Evolutionary conservation across 345 rosid genomes (phyloP).

Genomic region (Lumnitzera littorea): DNA sequence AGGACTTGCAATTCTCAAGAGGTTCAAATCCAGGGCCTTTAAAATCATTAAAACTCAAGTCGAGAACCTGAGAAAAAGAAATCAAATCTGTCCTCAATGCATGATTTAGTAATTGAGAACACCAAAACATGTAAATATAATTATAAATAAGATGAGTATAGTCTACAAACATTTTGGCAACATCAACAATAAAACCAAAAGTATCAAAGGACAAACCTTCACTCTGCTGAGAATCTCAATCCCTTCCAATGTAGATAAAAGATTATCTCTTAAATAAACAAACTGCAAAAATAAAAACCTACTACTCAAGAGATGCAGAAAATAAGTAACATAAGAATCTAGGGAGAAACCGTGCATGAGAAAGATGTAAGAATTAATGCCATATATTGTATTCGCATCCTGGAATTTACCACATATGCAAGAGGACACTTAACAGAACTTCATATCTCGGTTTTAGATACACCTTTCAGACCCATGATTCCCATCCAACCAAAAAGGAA

Average conservation of each 20-base stretch:
- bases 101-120: neutral
- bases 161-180: neutral
- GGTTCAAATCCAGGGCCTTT: constrained; percentile 99
- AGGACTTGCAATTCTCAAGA: constrained; percentile 78
- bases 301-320: neutral
- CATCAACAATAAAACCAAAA: constrained; percentile 4
- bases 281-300: constrained; percentile 42
- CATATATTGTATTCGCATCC: neutral
- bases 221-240: constrained; percentile 87
- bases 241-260: constrained; percentile 78
- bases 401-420: too few relatives aligned
- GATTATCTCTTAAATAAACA: constrained; percentile 96
- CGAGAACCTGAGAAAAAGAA: constrained; percentile 63
- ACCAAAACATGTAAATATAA: neutral
- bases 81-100: constrained; percentile 6
- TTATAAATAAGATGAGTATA: neutral
- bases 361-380: neutral
- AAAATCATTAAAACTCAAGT: constrained; percentile 97
- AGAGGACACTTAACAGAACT: too few relatives aligned
- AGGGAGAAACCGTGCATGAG: neutral
- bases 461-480: too few relatives aligned
- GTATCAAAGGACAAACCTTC: constrained; percentile 46
- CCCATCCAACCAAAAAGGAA: too few relatives aligned
- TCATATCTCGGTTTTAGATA: too few relatives aligned
- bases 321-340: neutral